Base-by-base conservation (phyloP, 169 alveolate species). In the Plasmodium gonderi region DNA sequence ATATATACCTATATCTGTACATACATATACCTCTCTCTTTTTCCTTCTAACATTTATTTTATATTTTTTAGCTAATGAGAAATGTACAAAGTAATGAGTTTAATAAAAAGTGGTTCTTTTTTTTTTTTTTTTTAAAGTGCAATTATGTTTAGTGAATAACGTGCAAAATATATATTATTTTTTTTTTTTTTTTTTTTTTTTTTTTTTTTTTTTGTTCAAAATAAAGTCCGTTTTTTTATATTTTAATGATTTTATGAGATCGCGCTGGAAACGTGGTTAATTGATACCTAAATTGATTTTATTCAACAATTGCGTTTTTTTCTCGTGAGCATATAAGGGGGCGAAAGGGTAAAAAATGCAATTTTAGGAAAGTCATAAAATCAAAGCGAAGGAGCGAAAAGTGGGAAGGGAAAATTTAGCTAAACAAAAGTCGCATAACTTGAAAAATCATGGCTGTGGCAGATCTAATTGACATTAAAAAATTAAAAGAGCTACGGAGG, bases 401-500 rank as follows among this genome's bases (percentile, higher is more conserved):
- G 54, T 36, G 20, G 31, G 38, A 44, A 72, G 33, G 23, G 26
- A 77, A 77, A 29, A 7, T 26, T 17, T 33, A 80, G 80, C 31
- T 11, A 40, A 79, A 79, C 38, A 33, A 17, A 79, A 51, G 17
- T 20, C 26, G 6, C 11, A 51, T 38, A 20, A 11, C n/a, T n/a
- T n/a, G 26, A 31, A n/a, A 68, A 80, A 31, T 17, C 33, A 87
- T 87, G 85, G 80, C 79, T 5, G 79, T 85, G 33, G 17, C 93
- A 87, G 51, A 74, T 33, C 79, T 60, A 44, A 29, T 60, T 74
- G 93, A 87, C 69, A 36, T 87, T 20, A 26, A 49, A 14, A 74
- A 79, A 23, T 44, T 95, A 14, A 94, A 92, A 77, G 94, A 76
- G 47, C 85, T 95, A 33, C 91, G 97, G 69, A 95, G 90, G 90